Percentiles rank a stretch among this genome's conserved stretches.
These are phyloP conservation scores for Borealophlyctis nickersoniae DNA, from an alignment of 192 early-diverging fungal genomes.

Conservation along the genomic window DNA sequence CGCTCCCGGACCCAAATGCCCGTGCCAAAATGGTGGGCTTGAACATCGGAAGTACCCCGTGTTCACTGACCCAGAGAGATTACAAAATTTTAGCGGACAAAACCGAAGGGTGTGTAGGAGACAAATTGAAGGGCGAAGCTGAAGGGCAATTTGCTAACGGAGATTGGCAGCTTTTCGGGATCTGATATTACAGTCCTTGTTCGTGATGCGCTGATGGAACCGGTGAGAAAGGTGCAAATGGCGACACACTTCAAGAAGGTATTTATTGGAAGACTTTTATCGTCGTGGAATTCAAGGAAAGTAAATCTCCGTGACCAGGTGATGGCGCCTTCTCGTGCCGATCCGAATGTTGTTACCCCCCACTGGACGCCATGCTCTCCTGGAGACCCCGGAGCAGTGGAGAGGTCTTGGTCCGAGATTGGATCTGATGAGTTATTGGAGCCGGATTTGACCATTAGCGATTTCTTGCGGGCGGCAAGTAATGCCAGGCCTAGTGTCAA, in stretches of 20 bases:
- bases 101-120: constrained; percentile 75
- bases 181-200: constrained; percentile 95
- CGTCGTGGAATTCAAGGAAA: not conserved
- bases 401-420: constrained; percentile 87
- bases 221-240: constrained; percentile 90
- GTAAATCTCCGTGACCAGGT: constrained; percentile 29
- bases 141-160: too few relatives aligned
- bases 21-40: constrained; percentile 88
- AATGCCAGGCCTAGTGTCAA: constrained; percentile 81
- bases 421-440: constrained; percentile 84
- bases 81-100: constrained; percentile 70
- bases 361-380: constrained; percentile 93
- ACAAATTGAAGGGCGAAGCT: too few relatives aligned
- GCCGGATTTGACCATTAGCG: constrained; percentile 77
- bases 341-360: constrained; percentile 52
- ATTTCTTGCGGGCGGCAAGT: constrained; percentile 82
- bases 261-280: constrained; percentile 15
- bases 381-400: constrained; percentile 79
- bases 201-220: constrained; percentile 95
- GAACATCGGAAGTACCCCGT: constrained; percentile 90
- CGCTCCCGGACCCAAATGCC: constrained; percentile 85
- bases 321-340: constrained; percentile 54
- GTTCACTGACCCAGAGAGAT: constrained; percentile 69
- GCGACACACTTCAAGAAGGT: constrained; percentile 90
- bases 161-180: constrained; percentile 81